A percentile compares a stretch with the other conserved stretches of the same genome.
phyloP scores from a whole-genome alignment of 371 early-diverging fungal species.

The Mortierella sp. region DNA sequence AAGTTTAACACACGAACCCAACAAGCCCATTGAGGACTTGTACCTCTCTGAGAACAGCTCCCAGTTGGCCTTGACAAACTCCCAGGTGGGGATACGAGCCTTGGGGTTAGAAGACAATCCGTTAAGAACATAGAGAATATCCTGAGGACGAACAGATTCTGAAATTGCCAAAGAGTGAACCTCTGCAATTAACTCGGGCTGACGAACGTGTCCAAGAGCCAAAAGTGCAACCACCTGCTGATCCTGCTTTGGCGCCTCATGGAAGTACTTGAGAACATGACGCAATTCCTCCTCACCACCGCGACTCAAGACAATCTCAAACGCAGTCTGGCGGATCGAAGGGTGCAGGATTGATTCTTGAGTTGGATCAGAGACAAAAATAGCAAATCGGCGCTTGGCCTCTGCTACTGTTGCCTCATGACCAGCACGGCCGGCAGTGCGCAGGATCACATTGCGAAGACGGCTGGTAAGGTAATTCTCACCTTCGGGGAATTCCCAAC shows the following conservation, averaged over 20 bases:
- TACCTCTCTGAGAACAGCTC: conserved; percentile 74
- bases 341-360: conserved; percentile 80
- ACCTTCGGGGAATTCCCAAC: conserved; percentile 66
- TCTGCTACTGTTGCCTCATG: conserved; percentile 62
- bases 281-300: conserved; percentile 85
- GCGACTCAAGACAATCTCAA: conserved; percentile 76
- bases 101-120: conserved; percentile 61
- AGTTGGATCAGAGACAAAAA: conserved; percentile 65
- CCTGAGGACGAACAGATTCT: conserved; percentile 85
- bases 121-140: conserved; percentile 77
- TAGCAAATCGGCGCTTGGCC: conserved; percentile 72
- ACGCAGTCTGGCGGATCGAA: conserved; percentile 87
- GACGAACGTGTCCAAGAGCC: conserved; percentile 78
- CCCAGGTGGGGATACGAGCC: conserved; percentile 81
- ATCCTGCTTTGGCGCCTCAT: conserved; percentile 76
- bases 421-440: conserved; percentile 61
- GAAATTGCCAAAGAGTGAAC: conserved; percentile 75
- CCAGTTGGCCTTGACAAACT: conserved; percentile 84
- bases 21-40: conserved; percentile 77
- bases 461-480: conserved; percentile 63
- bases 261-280: conserved; percentile 78
- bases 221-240: conserved; percentile 83
- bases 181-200: conserved; percentile 68
- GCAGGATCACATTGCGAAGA: conserved; percentile 63
- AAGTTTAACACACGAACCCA: conserved; percentile 79